Base-by-base conservation (phyloP, 805 yeast genomes). In the Yamadazyma sp. region DNA sequence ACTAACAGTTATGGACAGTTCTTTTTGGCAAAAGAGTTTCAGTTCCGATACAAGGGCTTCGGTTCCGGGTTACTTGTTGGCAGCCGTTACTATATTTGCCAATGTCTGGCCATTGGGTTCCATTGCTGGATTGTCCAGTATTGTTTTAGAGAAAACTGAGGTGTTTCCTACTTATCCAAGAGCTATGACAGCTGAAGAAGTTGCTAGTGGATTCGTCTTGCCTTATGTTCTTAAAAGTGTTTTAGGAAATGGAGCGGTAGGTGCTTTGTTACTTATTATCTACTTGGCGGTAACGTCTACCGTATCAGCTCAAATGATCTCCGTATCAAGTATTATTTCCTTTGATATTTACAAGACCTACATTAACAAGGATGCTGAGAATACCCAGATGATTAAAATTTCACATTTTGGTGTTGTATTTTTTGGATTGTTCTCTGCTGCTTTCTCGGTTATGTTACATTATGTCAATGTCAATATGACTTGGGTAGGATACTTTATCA, bases 321-420 rank as follows among this genome's bases (percentile, higher is more conserved):
- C 70, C 3, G 70, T 64, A 19, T 57, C 66, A 37, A 56, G 65
- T 37, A 62, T 66, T 40, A 43, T 71, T 27, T 69, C 77, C 2
- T 73, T 67, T 46, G 78, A 73, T 50, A 60, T 71, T 39, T 73
- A 63, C 55, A 62, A 68, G 59, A 65, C 55, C 33, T 73, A 71
- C 49, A 48, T 70, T 40, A 65, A 64, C 31, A 66, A 66, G 32
- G 42, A 54, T 3, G 78, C 78, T 7, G 48, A 62, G n/a, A 70
- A 71, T 34, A 52, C 54, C 16, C 60, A 65, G 35, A 61, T 73
- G 46, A 62, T 71, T 24, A 49, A 54, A 17, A 68, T 64, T 3
- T 67, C 77, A 1, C 75, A 73, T 42, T 44, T 59, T 13, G 54
- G 67, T 10, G 77, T 73, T 25, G 60, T 72, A 18, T 45, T 48